Conservation (phyloP, 192 early-diverging fungal species). For the Umbelopsis vinacea region DNA sequence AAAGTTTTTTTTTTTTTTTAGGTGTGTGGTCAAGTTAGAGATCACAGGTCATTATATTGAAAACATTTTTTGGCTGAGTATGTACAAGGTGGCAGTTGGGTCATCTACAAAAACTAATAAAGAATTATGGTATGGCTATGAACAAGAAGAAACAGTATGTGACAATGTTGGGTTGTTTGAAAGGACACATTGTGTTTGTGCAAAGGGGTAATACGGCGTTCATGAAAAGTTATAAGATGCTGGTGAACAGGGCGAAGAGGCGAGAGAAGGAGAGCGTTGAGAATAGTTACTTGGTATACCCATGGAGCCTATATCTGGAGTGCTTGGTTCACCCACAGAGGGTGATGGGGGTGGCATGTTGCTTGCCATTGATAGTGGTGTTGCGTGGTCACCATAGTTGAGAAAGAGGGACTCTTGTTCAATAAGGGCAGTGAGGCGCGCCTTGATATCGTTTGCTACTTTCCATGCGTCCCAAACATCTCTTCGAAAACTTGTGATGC, state of each 20-base stretch:
- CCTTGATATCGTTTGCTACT: conserved; percentile 27
- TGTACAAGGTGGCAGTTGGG: neutral
- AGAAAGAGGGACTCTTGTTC: conserved; percentile 5
- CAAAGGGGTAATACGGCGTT: neutral
- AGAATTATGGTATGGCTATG: conserved; percentile 5
- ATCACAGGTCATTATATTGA: neutral
- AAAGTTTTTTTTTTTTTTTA: too few relatives aligned
- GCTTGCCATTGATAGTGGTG: neutral
- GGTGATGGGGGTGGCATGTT: neutral
- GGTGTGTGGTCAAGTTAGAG: neutral
- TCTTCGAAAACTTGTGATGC: conserved; percentile 28
- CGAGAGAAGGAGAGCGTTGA: neutral
- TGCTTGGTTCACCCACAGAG: neutral
- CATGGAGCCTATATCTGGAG: neutral
- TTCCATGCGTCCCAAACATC: conserved; percentile 34
- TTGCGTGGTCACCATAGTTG: neutral
- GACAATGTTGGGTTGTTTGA: neutral
- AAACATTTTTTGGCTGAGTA: neutral
- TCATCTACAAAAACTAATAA: neutral
- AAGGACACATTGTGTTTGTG: neutral
- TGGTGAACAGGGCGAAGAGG: neutral
- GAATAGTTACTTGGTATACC: neutral
- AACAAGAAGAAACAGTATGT: conserved; percentile 1
- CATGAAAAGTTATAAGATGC: neutral
- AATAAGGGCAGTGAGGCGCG: neutral